Conservation (phyloP, 1,284 basidiomycete species). For the Melampsora abietis-canadensis region DNA sequence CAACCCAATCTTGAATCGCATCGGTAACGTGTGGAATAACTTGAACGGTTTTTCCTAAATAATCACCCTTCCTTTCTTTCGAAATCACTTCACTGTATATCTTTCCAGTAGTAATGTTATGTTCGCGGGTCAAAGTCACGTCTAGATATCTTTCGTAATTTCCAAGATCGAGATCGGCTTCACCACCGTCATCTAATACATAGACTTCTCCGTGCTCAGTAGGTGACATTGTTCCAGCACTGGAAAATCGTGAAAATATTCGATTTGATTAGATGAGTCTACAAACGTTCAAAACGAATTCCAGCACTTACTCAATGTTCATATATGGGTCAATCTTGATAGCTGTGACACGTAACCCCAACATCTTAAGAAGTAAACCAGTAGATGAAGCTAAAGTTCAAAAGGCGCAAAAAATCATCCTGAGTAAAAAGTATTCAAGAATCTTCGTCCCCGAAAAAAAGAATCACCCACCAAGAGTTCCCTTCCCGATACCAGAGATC, state of each 20-base stretch:
- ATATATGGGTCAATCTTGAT: constrained; percentile 99
- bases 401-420: not conserved
- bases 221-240: constrained; percentile 95
- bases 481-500: constrained; percentile 57
- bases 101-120: constrained; percentile 98
- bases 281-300: not conserved
- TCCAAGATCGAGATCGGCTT: constrained; percentile 94
- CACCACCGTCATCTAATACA: constrained; percentile 95
- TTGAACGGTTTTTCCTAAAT: constrained; percentile 95
- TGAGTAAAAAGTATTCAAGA: too few species aligned
- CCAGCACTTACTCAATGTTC: constrained; percentile 75
- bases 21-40: constrained; percentile 96
- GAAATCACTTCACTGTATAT: constrained; percentile 97
- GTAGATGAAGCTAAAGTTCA: constrained; percentile 75
- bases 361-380: constrained; percentile 89
- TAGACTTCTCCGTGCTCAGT: constrained; percentile 99
- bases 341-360: constrained; percentile 91
- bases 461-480: constrained; percentile 53
- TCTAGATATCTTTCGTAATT: constrained; percentile 98
- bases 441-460: not conserved
- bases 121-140: constrained; percentile 87
- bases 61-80: constrained; percentile 93
- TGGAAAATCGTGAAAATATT: not conserved
- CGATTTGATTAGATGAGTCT: not conserved
- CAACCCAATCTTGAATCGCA: constrained; percentile 98